Conservation (phyloP, 495 filamentous ascomycete species). For the Lophium mytilinum region DNA sequence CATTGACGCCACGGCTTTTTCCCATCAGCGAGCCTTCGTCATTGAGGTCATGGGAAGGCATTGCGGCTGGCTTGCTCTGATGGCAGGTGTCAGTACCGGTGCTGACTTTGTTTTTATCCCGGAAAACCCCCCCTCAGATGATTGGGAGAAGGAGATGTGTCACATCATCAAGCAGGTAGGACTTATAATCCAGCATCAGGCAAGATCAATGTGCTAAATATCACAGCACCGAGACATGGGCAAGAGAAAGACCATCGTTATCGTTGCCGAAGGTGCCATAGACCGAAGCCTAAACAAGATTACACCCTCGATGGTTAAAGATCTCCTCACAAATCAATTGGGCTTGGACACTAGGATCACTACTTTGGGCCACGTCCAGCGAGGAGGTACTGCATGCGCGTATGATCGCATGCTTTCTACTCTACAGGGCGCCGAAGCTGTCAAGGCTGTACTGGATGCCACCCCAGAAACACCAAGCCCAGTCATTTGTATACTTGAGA, state of each 20-base stretch:
- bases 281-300: slow-evolving; percentile 83
- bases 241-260: slow-evolving; percentile 96
- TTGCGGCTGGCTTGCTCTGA: slow-evolving; percentile 95
- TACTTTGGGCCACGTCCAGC: slow-evolving; percentile 90
- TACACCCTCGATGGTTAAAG: slow-evolving; percentile 68
- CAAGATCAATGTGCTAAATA: slow-evolving; percentile 30
- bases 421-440: slow-evolving; percentile 90
- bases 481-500: slow-evolving; percentile 92
- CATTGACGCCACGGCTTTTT: slow-evolving; percentile 93
- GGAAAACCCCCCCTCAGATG: slow-evolving; percentile 79
- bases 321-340: slow-evolving; percentile 71
- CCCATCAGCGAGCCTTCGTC: slow-evolving; percentile 96
- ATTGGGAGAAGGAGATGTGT: slow-evolving; percentile 91
- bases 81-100: slow-evolving; percentile 91
- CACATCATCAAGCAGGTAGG: slow-evolving; percentile 65
- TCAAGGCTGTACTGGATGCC: slow-evolving; percentile 89
- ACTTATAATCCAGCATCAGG: background rate
- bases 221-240: slow-evolving; percentile 77
- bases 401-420: slow-evolving; percentile 94
- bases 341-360: slow-evolving; percentile 89
- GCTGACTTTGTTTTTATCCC: slow-evolving; percentile 97
- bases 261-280: slow-evolving; percentile 90
- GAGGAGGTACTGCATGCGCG: slow-evolving; percentile 83
- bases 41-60: slow-evolving; percentile 99
- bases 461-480: slow-evolving; percentile 83